phyloP scores from a whole-genome alignment of 345 rosid genomes.

The Lepidium africanum region DNA sequence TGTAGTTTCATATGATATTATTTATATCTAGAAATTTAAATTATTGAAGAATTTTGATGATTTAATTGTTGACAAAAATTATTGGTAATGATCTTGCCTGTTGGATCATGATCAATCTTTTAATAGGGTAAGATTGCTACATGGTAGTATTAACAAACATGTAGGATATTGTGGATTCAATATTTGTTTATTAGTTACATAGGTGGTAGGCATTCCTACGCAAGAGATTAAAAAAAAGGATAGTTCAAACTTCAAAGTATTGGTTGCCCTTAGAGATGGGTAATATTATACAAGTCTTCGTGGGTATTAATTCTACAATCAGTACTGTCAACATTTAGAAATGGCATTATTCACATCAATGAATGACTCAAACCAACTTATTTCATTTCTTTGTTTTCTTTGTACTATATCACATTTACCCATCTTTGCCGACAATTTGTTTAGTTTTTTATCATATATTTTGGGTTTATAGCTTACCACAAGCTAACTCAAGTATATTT shows the following conservation, averaged over 20 bases:
- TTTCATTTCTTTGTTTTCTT: neutral
- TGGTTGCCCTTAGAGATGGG: slow-evolving; percentile 22
- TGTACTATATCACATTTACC: slow-evolving; percentile 3
- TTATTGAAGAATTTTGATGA: too few species aligned
- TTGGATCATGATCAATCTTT: neutral
- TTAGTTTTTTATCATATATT: neutral
- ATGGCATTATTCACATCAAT: slow-evolving; percentile 28
- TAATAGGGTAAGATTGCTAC: slow-evolving; percentile 1
- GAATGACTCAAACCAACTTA: slow-evolving; percentile 21
- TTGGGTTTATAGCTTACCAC: neutral
- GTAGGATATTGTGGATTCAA: neutral
- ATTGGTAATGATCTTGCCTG: neutral
- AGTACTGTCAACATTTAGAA: slow-evolving; percentile 11
- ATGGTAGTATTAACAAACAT: neutral
- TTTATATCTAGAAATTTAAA: too few species aligned
- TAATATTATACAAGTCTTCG: slow-evolving; percentile 13
- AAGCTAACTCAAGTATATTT: neutral
- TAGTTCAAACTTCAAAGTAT: slow-evolving; percentile 15
- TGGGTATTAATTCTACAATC: slow-evolving; percentile 11
- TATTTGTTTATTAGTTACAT: neutral
- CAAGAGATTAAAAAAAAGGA: neutral
- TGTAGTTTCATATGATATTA: too few species aligned
- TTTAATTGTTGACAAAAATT: too few species aligned
- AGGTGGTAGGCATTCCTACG: slow-evolving; percentile 7
- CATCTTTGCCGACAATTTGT: slow-evolving; percentile 25